Conservation (phyloP, 257 asterid species). For the Salvia hispanica region DNA sequence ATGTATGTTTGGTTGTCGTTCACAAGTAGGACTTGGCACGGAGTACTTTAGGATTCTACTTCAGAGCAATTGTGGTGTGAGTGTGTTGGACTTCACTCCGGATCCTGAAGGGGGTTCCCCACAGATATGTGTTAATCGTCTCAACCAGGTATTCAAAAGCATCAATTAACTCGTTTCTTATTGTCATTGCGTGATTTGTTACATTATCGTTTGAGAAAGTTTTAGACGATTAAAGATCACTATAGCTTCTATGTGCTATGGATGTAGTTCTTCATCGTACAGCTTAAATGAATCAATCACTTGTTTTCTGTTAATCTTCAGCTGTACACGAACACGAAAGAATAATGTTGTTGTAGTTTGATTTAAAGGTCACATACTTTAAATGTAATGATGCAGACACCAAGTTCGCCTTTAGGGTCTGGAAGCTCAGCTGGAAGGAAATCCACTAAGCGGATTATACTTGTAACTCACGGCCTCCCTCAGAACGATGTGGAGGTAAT, state of each 20-base stretch:
- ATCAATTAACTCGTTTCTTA: background rate
- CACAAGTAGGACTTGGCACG: slow-evolving; percentile 63
- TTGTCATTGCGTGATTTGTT: background rate
- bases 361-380: slow-evolving; percentile 56
- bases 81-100: slow-evolving; percentile 91
- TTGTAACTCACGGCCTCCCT: slow-evolving; percentile 67
- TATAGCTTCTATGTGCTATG: background rate
- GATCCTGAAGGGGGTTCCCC: slow-evolving; percentile 62
- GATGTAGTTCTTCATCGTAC: background rate
- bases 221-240: background rate
- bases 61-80: slow-evolving; percentile 96
- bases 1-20: slow-evolving; percentile 9
- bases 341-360: slow-evolving; percentile 26
- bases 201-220: background rate
- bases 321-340: too few relatives aligned
- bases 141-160: slow-evolving; percentile 68
- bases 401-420: slow-evolving; percentile 72
- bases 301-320: background rate
- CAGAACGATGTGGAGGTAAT: slow-evolving; percentile 55
- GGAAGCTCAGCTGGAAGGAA: slow-evolving; percentile 78
- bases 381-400: slow-evolving; percentile 85
- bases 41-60: slow-evolving; percentile 84
- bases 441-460: slow-evolving; percentile 60
- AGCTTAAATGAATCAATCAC: background rate
- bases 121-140: slow-evolving; percentile 75